These are phyloP conservation scores for Sutorius eximius DNA, from an alignment of 1,284 basidiomycete species.

Conservation along the genomic window DNA sequence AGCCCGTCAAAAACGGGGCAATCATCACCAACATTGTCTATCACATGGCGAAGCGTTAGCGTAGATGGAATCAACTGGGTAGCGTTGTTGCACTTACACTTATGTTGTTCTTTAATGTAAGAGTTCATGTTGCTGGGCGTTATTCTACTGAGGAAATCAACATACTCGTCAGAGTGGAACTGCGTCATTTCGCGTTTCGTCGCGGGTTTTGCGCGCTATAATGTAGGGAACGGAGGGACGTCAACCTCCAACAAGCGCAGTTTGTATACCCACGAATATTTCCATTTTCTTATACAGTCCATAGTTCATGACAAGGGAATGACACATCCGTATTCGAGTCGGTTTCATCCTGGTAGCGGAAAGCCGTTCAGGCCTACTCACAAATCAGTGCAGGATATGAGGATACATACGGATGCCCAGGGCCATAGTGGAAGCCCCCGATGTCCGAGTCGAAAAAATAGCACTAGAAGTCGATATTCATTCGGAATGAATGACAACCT, in stretches of 20 bases:
- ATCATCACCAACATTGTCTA: slow-evolving; percentile 91
- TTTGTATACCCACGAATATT: slow-evolving; percentile 74
- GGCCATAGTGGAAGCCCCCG: slow-evolving; percentile 98
- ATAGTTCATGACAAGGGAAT: slow-evolving; percentile 99
- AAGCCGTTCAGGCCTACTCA: slow-evolving; percentile 1
- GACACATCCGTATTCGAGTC: slow-evolving; percentile 98
- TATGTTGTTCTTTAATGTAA: slow-evolving; percentile 93
- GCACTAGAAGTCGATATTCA: slow-evolving; percentile 55
- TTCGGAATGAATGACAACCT: slow-evolving; percentile 1
- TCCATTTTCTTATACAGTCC: slow-evolving; percentile 97
- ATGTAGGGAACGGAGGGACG: neutral
- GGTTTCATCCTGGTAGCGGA: slow-evolving; percentile 80
- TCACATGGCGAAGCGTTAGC: neutral
- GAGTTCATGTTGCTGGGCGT: slow-evolving; percentile 85
- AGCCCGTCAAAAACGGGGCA: slow-evolving; percentile 98
- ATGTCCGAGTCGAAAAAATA: slow-evolving; percentile 99
- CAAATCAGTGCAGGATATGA: neutral
- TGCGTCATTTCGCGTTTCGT: slow-evolving; percentile 98
- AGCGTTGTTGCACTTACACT: slow-evolving; percentile 60
- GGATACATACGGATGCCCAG: slow-evolving; percentile 74
- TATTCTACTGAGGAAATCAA: slow-evolving; percentile 85
- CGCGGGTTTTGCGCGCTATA: slow-evolving; percentile 94
- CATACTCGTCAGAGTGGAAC: slow-evolving; percentile 93
- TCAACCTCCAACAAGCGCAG: neutral
- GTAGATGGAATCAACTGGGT: neutral